Evolutionary conservation across 164 flowering plant genomes (phyloP).

Genomic region (Platanus orientalis): DNA sequence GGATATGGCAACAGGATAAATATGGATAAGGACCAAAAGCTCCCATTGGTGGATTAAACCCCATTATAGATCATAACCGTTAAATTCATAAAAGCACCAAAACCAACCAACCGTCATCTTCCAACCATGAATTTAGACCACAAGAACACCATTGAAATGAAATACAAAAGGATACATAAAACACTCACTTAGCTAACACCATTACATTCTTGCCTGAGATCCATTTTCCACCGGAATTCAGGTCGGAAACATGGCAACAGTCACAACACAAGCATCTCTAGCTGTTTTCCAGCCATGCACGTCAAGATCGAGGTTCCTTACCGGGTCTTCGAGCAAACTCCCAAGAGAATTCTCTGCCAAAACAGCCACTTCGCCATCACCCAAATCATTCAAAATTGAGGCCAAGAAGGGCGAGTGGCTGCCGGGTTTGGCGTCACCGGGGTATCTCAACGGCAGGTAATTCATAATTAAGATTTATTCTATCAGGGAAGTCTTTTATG

Average conservation of each 20-base stretch:
- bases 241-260: slow-evolving; percentile 47
- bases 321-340: slow-evolving; percentile 47
- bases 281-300: slow-evolving; percentile 53
- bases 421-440: slow-evolving; percentile 63
- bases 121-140: slow-evolving; percentile 26
- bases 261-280: slow-evolving; percentile 58
- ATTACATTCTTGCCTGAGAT: not conserved
- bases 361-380: slow-evolving; percentile 22
- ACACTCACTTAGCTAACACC: slow-evolving; percentile 5
- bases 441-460: slow-evolving; percentile 64
- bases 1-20: slow-evolving; percentile 38
- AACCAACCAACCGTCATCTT: slow-evolving; percentile 15
- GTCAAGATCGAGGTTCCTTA: slow-evolving; percentile 46
- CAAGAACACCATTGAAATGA: slow-evolving; percentile 17
- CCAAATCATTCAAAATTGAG: slow-evolving; percentile 40
- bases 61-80: slow-evolving; percentile 25
- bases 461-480: not conserved
- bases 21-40: slow-evolving; percentile 28
- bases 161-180: slow-evolving; percentile 23
- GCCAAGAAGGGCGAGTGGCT: slow-evolving; percentile 78
- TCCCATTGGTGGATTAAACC: slow-evolving; percentile 32
- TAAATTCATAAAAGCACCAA: too few relatives aligned
- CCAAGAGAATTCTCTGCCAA: slow-evolving; percentile 29
- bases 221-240: slow-evolving; percentile 5
- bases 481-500: too few relatives aligned